These are phyloP conservation scores for Cladosporium cucumerinum DNA, from an alignment of 2,329 filamentous ascomycete genomes.

Conservation along the genomic window DNA sequence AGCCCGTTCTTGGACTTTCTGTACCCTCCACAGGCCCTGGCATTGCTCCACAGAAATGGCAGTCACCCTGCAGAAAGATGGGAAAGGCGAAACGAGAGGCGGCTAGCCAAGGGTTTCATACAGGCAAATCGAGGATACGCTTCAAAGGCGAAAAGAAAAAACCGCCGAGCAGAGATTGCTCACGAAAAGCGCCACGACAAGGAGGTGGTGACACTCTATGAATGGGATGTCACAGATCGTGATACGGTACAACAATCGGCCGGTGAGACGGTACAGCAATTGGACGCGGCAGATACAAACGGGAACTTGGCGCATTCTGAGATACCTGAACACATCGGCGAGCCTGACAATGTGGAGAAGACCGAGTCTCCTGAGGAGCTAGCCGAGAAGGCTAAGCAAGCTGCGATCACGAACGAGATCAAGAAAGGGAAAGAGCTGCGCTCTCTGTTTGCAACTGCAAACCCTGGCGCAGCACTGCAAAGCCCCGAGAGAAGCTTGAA, in stretches of 20 bases:
- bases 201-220: not conserved
- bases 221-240: not conserved
- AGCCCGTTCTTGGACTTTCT: conserved; percentile 45
- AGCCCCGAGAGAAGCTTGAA: not conserved
- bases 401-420: not conserved
- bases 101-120: conserved; percentile 28
- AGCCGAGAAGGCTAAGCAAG: not conserved
- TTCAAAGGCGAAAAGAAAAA: not conserved
- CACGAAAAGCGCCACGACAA: not conserved
- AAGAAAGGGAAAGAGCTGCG: not conserved
- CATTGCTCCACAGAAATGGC: conserved; percentile 31
- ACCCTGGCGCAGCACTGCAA: not conserved
- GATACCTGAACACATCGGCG: not conserved
- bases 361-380: not conserved
- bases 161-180: not conserved
- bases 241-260: not conserved
- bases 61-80: conserved; percentile 26
- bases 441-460: not conserved
- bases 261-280: not conserved
- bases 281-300: not conserved
- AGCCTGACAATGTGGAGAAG: not conserved
- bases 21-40: conserved; percentile 45
- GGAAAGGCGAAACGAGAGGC: conserved; percentile 28
- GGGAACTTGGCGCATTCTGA: not conserved
- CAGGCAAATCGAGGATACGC: conserved; percentile 27